Conservation (phyloP, 495 filamentous ascomycete genomes). For the Glonium stellatum region DNA sequence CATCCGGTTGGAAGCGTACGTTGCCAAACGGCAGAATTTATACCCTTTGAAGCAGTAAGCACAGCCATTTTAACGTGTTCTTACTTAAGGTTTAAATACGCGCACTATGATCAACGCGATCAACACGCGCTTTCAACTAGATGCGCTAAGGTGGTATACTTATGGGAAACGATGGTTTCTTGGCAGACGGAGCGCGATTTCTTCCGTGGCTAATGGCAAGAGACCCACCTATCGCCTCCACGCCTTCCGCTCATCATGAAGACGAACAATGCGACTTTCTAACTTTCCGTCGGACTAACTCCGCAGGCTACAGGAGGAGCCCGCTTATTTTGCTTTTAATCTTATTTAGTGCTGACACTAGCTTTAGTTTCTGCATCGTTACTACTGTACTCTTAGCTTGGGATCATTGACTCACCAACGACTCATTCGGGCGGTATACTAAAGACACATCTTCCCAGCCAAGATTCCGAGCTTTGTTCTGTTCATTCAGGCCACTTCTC, state of each 20-base stretch:
- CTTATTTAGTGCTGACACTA: not conserved
- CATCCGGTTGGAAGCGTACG: too few relatives aligned
- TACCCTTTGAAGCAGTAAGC: too few relatives aligned
- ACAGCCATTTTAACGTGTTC: too few relatives aligned
- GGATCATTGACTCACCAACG: conserved; percentile 1
- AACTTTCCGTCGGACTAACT: not conserved
- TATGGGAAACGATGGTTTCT: not conserved
- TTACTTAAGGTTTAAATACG: too few relatives aligned
- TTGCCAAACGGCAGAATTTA: too few relatives aligned
- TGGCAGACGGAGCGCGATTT: not conserved
- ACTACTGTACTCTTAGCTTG: not conserved
- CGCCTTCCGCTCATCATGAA: not conserved
- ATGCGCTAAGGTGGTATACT: too few relatives aligned
- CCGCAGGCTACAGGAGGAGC: not conserved
- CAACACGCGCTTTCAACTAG: too few relatives aligned
- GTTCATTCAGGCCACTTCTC: not conserved
- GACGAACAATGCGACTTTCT: not conserved
- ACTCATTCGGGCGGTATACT: not conserved
- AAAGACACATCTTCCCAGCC: not conserved
- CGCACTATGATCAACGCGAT: too few relatives aligned
- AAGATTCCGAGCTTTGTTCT: not conserved
- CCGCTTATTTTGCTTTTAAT: too few relatives aligned
- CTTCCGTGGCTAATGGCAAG: not conserved
- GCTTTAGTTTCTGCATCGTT: not conserved
- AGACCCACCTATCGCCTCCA: not conserved